Percentiles rank a stretch among this genome's conserved stretches.
Evolutionary conservation across 2,329 filamentous ascomycete species (phyloP).

Genomic region (Phialophora chinensis): DNA sequence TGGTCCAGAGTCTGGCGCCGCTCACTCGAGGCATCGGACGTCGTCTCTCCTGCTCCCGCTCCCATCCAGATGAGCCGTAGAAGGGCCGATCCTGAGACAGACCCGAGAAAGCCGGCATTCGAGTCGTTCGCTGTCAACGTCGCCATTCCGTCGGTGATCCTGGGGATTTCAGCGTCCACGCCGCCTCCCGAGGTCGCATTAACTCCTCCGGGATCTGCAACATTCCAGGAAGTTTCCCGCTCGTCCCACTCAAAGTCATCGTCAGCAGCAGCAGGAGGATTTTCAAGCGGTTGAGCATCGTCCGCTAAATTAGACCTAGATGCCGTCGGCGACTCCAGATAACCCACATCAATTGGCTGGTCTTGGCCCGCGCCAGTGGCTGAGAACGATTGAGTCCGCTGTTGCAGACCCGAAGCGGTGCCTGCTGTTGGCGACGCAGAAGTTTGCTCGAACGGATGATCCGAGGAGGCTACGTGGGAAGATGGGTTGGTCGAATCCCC

Average conservation of each 20-base stretch:
- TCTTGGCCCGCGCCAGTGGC: conserved; percentile 1
- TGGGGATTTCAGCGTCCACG: conserved; percentile 27
- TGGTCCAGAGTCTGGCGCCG: conserved; percentile 23
- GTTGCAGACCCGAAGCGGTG: neutral
- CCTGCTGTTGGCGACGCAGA: neutral
- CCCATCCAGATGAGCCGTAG: conserved; percentile 34
- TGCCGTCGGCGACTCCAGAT: conserved; percentile 14
- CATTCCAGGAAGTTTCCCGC: conserved; percentile 29
- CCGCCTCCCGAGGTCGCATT: conserved; percentile 7
- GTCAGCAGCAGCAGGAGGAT: conserved; percentile 30
- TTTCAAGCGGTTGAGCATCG: conserved; percentile 24
- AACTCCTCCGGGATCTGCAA: conserved; percentile 18
- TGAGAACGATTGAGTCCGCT: conserved; percentile 11
- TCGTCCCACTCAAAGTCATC: conserved; percentile 38
- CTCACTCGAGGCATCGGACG: conserved; percentile 10
- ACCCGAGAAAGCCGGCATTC: conserved; percentile 33
- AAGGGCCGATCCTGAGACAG: conserved; percentile 34
- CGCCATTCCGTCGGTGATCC: conserved; percentile 36
- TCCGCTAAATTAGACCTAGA: conserved; percentile 8
- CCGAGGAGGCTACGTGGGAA: neutral
- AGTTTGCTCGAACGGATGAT: neutral
- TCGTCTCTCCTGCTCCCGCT: conserved; percentile 12
- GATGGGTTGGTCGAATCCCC: neutral
- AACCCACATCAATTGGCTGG: conserved; percentile 22
- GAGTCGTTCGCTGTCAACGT: conserved; percentile 35